A percentile compares a stretch with the other conserved stretches of the same genome.
Evolutionary conservation across 441 rosid genomes (phyloP).

Genomic region (Croton setiger): DNA sequence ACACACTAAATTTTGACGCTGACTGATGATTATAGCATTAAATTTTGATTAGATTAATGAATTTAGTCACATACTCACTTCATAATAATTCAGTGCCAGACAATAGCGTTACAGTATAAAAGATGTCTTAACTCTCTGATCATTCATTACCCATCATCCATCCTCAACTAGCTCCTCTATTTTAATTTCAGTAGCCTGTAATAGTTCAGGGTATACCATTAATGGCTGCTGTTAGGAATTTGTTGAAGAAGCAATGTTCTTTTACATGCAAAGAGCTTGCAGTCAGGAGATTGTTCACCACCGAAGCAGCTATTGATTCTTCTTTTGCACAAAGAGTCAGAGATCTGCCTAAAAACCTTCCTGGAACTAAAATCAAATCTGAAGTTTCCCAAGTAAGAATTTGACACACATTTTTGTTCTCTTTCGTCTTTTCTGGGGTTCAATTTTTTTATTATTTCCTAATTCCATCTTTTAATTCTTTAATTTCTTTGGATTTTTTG

Average conservation of each 20-base stretch:
- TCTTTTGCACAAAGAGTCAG: slow-evolving; percentile 59
- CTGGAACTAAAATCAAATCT: slow-evolving; percentile 52
- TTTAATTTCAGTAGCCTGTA: neutral
- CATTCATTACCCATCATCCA: neutral
- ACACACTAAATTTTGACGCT: no score
- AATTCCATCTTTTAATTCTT: neutral
- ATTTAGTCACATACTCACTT: no score
- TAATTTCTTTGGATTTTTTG: neutral
- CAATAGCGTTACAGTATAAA: neutral
- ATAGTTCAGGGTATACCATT: slow-evolving; percentile 2
- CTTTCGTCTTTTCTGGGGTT: neutral
- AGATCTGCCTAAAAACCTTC: slow-evolving; percentile 66
- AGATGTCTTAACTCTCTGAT: neutral
- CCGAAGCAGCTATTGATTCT: slow-evolving; percentile 35
- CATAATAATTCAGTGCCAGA: no score
- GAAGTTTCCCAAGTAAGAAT: slow-evolving; percentile 51
- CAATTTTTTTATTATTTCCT: neutral
- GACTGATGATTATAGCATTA: no score
- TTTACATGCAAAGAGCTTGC: slow-evolving; percentile 21
- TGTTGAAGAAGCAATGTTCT: slow-evolving; percentile 30
- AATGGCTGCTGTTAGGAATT: slow-evolving; percentile 49
- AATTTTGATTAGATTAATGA: no score
- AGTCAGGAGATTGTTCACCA: slow-evolving; percentile 37
- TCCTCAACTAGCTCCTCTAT: no score
- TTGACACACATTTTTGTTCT: no score